Evolutionary conservation across 768 basidiomycete species (phyloP).

Genomic region (Amanita jacksonii): DNA sequence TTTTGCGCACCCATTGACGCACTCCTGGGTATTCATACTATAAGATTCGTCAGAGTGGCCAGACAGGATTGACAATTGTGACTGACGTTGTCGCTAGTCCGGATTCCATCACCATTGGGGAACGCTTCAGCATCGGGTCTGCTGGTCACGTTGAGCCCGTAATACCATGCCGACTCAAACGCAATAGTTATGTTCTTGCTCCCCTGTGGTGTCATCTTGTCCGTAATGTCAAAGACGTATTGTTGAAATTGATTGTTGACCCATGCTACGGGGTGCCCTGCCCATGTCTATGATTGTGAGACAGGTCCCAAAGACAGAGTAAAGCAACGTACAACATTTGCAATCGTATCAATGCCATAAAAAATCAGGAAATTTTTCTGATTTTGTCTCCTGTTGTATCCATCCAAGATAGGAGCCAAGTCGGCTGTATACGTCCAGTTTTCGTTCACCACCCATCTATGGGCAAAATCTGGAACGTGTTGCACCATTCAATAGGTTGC

Average conservation of each 20-base stretch:
- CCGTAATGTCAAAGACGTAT: slow-evolving; percentile 42
- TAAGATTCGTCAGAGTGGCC: not conserved
- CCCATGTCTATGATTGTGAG: slow-evolving; percentile 29
- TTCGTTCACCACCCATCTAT: slow-evolving; percentile 46
- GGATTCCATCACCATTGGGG: slow-evolving; percentile 17
- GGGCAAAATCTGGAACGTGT: slow-evolving; percentile 32
- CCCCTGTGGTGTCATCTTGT: slow-evolving; percentile 24
- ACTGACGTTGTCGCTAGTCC: slow-evolving; percentile 22
- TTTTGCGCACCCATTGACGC: slow-evolving; percentile 41
- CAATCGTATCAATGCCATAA: slow-evolving; percentile 49
- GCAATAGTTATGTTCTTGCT: slow-evolving; percentile 38
- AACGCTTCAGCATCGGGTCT: slow-evolving; percentile 39
- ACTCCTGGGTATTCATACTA: slow-evolving; percentile 44
- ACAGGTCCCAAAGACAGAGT: not conserved
- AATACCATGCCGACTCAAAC: slow-evolving; percentile 44
- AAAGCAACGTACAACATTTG: slow-evolving; percentile 35
- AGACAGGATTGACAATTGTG: not conserved
- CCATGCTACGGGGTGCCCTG: slow-evolving; percentile 44
- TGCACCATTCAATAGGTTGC: not conserved
- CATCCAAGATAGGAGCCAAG: slow-evolving; percentile 31
- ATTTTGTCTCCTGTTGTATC: slow-evolving; percentile 12
- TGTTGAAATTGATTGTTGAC: slow-evolving; percentile 50
- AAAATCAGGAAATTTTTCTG: slow-evolving; percentile 37
- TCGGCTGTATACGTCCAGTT: slow-evolving; percentile 54
- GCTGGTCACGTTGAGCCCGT: slow-evolving; percentile 43